These are phyloP conservation scores for Naganishia sp. DNA, from an alignment of 1,284 basidiomycete species.

Conservation along the genomic window DNA sequence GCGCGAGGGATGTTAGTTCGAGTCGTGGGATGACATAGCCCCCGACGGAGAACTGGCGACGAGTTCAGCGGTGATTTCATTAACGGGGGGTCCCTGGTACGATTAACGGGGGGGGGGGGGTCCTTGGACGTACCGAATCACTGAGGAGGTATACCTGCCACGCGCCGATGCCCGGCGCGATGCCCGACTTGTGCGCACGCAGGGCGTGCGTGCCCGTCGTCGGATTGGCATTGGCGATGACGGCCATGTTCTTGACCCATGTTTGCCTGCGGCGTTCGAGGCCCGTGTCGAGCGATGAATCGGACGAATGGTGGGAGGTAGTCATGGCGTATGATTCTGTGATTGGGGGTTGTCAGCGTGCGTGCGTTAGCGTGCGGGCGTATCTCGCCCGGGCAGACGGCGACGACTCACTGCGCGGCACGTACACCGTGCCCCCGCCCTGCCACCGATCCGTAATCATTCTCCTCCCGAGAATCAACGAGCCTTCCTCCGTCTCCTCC, in stretches of 20 bases:
- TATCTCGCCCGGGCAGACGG: too few relatives aligned
- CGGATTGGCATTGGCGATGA: slow-evolving; percentile 26
- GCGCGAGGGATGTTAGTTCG: slow-evolving; percentile 10
- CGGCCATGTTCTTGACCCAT: slow-evolving; percentile 25
- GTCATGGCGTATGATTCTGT: slow-evolving; percentile 17
- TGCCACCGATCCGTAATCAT: slow-evolving; percentile 27
- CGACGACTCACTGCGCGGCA: slow-evolving; percentile 14
- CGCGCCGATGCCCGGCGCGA: slow-evolving; percentile 15
- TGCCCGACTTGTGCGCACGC: slow-evolving; percentile 12
- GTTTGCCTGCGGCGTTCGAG: slow-evolving; percentile 14
- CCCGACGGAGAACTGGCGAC: slow-evolving; percentile 28
- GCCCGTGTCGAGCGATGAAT: slow-evolving; percentile 14
- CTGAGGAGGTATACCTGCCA: slow-evolving; percentile 30
- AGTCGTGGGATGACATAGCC: slow-evolving; percentile 25
- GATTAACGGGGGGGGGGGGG: too few relatives aligned
- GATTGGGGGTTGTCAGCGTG: too few relatives aligned
- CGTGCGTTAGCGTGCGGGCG: too few relatives aligned
- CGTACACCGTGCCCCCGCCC: slow-evolving; percentile 22
- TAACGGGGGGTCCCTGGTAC: neutral
- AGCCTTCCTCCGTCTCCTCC: slow-evolving; percentile 7
- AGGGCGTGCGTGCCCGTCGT: slow-evolving; percentile 26
- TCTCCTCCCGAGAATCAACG: slow-evolving; percentile 17
- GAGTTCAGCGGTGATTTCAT: neutral
- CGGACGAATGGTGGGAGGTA: neutral
- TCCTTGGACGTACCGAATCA: slow-evolving; percentile 21